Evolutionary conservation across 1,139 yeast species (phyloP), one percentile per base, ranked within the genome.

Genomic region (Arxiozyma bovina): DNA sequence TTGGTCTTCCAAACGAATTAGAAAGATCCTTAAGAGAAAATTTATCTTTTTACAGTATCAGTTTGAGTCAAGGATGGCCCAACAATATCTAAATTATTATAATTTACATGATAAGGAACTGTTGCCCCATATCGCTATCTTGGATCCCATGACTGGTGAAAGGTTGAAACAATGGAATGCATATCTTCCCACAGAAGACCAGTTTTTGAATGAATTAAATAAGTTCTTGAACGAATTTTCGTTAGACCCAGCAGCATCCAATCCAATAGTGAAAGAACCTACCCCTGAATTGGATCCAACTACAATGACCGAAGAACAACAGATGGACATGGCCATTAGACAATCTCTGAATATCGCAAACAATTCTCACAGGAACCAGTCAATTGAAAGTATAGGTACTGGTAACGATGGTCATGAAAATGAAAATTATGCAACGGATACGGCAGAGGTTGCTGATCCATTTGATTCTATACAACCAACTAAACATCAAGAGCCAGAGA

Each of bases 61-160:
- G 60, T 76, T 76, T 52, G 94, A 87, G 61, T 83, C 94, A 1
- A 79, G 81, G 12, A 83, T 81, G 58, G 98, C 97, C 1, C 74
- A 75, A 58, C 79, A 77, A 57, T 93, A 88, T 67, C 66, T 77
- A 23, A 83, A 84, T 58, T 85, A 87, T 65, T 91, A 93, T 66
- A 83, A 86, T 4, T 74, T 83, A 52, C 70, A 76, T 3, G 60
- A 59, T 45, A 67, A 61, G 49, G 79, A 78, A 30, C 77, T 73
- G 40, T 85, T 75, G 65, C 99, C 99, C 1, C 97, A 93, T 67
- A 82, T 94, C 46, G 89, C 97, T 1, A 87, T 94, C 46, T 69
- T 94, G 54, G 99, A 94, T 67, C 97, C 99, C 1, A 81, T 91
- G 67, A 93, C 99, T 0, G 98, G 98, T 17, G 99, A 93, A 70